Base-by-base conservation (phyloP, 768 basidiomycete genomes). In the Dacryopinax primogenitus region DNA sequence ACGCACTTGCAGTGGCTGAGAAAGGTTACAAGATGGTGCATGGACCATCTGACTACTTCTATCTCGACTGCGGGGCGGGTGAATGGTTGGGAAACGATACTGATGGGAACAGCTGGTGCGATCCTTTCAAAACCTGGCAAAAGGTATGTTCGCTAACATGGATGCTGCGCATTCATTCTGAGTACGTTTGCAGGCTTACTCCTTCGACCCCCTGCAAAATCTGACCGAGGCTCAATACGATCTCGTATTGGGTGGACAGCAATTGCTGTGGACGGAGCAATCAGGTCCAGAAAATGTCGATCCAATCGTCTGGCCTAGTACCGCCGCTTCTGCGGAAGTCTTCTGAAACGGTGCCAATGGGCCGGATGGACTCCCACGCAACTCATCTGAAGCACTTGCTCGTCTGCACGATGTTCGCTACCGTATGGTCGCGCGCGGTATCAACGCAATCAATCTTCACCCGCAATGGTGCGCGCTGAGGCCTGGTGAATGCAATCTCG, bases 81-180 rank as follows among this genome's bases (percentile, higher is more conserved):
- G 84, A 79, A 33, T 90, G 87, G 86, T 74, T 88, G 7, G 86
- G 85, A 0, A 73, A 80, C 33, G 73, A 63, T 70, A 72, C 68
- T 11, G 70, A 65, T n/a, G 70, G 74, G 3, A 66, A 68, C n/a
- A 69, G 67, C 15, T 88, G 87, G 85, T 88, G 86, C 70, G 85
- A 86, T 69, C 86, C 86, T 0, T 88, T 85, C 82, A 88, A 88
- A 73, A 84, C 84, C 4, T 91, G 88, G 88, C 83, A 86, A 71
- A 81, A 83, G 75, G 86, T 86, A 64, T 66, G 70, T 65, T 35
- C 66, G 4, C 6, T 44, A 18, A 18, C n/a, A 18, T 4, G 18
- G 4, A 18, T 4, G 18, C 18, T 44, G 41, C 18, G 41, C 3
- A 3, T 6, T 44, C 6, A 18, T 15, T 6, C 18, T 44, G 18